Base-by-base conservation (phyloP, 2,329 filamentous ascomycete genomes). In the Graphiopsis chlorocephala region DNA sequence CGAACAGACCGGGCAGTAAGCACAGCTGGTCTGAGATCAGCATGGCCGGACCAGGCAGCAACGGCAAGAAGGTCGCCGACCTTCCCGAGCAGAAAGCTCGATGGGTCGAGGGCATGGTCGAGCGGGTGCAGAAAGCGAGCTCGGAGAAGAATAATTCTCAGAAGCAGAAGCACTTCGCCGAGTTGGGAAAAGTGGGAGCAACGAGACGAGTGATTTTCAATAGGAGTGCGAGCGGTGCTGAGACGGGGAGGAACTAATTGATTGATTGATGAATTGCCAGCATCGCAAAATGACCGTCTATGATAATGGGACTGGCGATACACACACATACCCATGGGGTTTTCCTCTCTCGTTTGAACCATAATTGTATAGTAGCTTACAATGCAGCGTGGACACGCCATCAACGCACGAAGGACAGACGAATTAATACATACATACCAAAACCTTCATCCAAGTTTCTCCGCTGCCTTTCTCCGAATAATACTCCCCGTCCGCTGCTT, bases 41-140 rank as follows among this genome's bases (percentile, higher is more conserved):
- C 25, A 53, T 62, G 25, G 48, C 59, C 3, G 59, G 59, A 1
- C 26, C 58, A 25, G 60, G 60, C 8, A 52, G 55, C 11, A 31
- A 35, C 12, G 56, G 56, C 6, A 60, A 64, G 35, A 83, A 86
- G 50, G 8, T 45, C 10, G 33, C 85, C 83, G 73, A 90, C 87
- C 79, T 90, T 25, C 78, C 87, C 64, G 87, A 88, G 63, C 20
- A 56, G 17, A 88, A 93, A 77, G 91, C 89, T 73, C 87, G 88
- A 45, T 95, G 91, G 91, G 90, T 95, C 11, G 89, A 93, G 76
- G 91, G 88, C 67, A 90, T 95, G 80, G 89, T 92, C 78, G 89
- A 91, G 72, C 90, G 91, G 73, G 91, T 93, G 47, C 85, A 89
- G 65, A 83, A 88, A 55, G 90, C 87, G 66, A 91, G 88, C 72